Base-by-base conservation (phyloP, 257 asterid genomes). In the Solanum chmielewskii region DNA sequence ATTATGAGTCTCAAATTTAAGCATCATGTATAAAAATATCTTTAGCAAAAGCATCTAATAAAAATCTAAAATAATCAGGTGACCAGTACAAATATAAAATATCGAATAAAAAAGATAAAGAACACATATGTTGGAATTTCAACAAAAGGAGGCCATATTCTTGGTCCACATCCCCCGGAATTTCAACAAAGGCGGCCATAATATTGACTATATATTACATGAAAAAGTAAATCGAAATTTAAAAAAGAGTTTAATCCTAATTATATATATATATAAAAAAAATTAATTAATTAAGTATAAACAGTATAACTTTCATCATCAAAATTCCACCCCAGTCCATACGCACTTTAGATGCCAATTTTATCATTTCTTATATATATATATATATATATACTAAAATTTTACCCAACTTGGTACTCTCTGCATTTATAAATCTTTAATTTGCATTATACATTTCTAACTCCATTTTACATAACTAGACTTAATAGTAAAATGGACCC, bases 1-100 rank as follows among this genome's bases (percentile, higher is more conserved):
- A 39, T 39, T 1, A 39, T 0, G 2, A 7, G 0, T 39, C 0
- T 39, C 1, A 6, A 7, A 7, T 39, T 39, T 7, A 7, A 39
- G 41, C 41, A 9, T 39, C 7, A 7, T 39, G 2, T 39, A 39
- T 39, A 0, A 6, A 39, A 39, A 39, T 1, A 39, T 39, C 41
- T 9, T 39, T 39, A 7, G 2, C 7, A 7, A 7, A 7, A 39
- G 41, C 41, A 39, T 39, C 42, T 1, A 39, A 7, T 39, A 7
- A 9, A 2, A 39, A 39, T 39, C 9, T 2, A 39, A 6, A 7
- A 39, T 39, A 39, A 39, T 39, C 9, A 39, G 42, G 9, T 7
- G 7, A 6, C 42, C 42, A 39, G 1, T 39, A 39, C 9, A 39
- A 7, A 39, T 39, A 6, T 6, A 7, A 39, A 39, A 39, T 39